Base-by-base conservation (phyloP, 768 basidiomycete genomes). In the Coprinopsis sp. region DNA sequence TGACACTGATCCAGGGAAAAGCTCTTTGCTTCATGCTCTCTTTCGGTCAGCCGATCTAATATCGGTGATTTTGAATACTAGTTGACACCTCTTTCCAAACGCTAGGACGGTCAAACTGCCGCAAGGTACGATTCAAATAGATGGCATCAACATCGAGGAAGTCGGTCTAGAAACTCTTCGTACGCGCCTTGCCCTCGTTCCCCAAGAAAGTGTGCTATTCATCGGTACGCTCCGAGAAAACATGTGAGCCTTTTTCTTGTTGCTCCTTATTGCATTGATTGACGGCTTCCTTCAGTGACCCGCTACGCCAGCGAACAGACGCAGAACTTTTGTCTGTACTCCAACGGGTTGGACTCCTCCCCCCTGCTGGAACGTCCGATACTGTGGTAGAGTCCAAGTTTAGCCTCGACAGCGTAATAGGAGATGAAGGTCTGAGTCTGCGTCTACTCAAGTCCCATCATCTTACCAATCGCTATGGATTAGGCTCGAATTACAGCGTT, bases 401-500 rank as follows among this genome's bases (percentile, higher is more conserved):
- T 63, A 77, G 77, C 49, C 63, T 87, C 27, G 77, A 82, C 54
- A 69, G 79, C 0, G 58, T 62, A 2, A 80, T 87, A 3, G 72
- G 75, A 6, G 78, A 82, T 52, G 83, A 86, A 63, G 84, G 83
- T 69, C 11, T 16, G 16, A 6, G 19, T 18, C 23, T 5, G 6
- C 25, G 8, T 42, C 31, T 62, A 50, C n/a, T 14, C 25, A 14
- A 3, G 4, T n/a, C 6, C 29, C 11, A 12, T 8, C 33, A 21
- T 23, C 12, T 18, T 22, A 31, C 10, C 22, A 28, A 10, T 28
- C 44, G 6, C 44, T n/a, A 29, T 27, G 18, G 27, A 38, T 13
- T 41, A 80, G 78, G 80, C 1, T 70, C 71, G 2, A 85, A 83
- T 54, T 82, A 74, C 56, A 79, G 77, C 49, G 79, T 77, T 1